Conservation (phyloP, 805 yeast species). For the Tetrapisispora phaffii region DNA sequence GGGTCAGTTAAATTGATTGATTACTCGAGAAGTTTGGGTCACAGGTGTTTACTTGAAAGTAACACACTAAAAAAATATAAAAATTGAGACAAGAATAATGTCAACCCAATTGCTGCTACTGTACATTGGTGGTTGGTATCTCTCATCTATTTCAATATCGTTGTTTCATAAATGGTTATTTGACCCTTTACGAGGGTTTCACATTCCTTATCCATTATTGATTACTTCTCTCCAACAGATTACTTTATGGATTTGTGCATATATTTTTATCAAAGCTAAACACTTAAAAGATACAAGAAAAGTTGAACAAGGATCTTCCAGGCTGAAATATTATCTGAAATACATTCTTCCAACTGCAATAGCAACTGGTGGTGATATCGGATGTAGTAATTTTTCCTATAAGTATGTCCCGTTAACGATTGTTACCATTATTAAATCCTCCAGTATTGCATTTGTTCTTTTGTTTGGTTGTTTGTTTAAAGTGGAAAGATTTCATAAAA, state of each 20-base stretch:
- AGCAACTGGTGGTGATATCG: conserved; percentile 89
- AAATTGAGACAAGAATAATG: not conserved
- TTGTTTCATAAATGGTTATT: conserved; percentile 97
- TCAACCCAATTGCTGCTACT: not conserved
- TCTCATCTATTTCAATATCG: conserved; percentile 58
- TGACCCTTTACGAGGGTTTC: conserved; percentile 52
- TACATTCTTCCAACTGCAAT: conserved; percentile 74
- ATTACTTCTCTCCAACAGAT: conserved; percentile 82
- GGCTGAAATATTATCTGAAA: conserved; percentile 34
- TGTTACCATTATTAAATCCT: conserved; percentile 89
- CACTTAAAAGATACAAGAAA: conserved; percentile 1
- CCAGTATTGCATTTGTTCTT: conserved; percentile 79
- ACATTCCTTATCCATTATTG: conserved; percentile 74
- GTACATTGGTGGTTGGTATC: conserved; percentile 49
- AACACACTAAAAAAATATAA: not conserved
- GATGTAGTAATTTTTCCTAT: conserved; percentile 79
- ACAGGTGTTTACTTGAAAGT: no score
- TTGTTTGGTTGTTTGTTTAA: conserved; percentile 77
- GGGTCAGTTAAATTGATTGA: no score
- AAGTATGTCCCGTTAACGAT: conserved; percentile 69
- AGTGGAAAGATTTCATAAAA: conserved; percentile 64
- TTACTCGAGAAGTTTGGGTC: no score
- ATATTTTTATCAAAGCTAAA: conserved; percentile 31
- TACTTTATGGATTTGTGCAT: conserved; percentile 45
- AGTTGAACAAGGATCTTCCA: conserved; percentile 3